Evolutionary conservation across 2,329 filamentous ascomycete genomes (phyloP).

Genomic region (Chrysosphaeria jannelii): DNA sequence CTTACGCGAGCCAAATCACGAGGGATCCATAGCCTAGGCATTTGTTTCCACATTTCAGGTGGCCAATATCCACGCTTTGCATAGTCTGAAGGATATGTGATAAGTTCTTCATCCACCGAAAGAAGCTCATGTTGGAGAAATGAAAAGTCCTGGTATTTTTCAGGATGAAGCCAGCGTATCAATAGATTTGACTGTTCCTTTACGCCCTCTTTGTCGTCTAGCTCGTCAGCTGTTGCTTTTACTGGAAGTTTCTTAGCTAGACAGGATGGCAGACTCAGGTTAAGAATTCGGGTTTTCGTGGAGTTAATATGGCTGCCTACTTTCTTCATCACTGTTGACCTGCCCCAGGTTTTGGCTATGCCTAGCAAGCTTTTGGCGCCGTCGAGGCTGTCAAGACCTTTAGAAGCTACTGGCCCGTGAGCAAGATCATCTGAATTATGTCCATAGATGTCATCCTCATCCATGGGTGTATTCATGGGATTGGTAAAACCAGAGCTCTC

Average conservation of each 20-base stretch:
- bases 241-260: too few relatives aligned
- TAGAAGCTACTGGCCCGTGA: slow-evolving; percentile 2
- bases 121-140: slow-evolving; percentile 18
- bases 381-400: slow-evolving; percentile 8
- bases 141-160: slow-evolving; percentile 27
- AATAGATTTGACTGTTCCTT: slow-evolving; percentile 15
- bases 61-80: slow-evolving; percentile 38
- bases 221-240: background rate
- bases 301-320: slow-evolving; percentile 4
- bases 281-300: slow-evolving; percentile 7
- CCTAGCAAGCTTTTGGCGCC: slow-evolving; percentile 6
- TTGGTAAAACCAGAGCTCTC: slow-evolving; percentile 3
- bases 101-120: slow-evolving; percentile 1
- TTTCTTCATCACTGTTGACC: slow-evolving; percentile 3
- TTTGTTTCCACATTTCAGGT: slow-evolving; percentile 28
- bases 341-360: slow-evolving; percentile 6
- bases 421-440: slow-evolving; percentile 8
- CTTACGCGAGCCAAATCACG: slow-evolving; percentile 38
- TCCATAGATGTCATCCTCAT: slow-evolving; percentile 13
- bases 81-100: slow-evolving; percentile 9
- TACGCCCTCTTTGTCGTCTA: background rate
- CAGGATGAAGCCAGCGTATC: slow-evolving; percentile 24
- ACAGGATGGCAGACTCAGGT: too few relatives aligned
- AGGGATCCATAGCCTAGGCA: slow-evolving; percentile 47
- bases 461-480: slow-evolving; percentile 4